Percentiles rank a stretch among this genome's conserved stretches.
These are phyloP conservation scores for Juglanconis sp. DNA, from an alignment of 2,329 filamentous ascomycete genomes.

Conservation along the genomic window DNA sequence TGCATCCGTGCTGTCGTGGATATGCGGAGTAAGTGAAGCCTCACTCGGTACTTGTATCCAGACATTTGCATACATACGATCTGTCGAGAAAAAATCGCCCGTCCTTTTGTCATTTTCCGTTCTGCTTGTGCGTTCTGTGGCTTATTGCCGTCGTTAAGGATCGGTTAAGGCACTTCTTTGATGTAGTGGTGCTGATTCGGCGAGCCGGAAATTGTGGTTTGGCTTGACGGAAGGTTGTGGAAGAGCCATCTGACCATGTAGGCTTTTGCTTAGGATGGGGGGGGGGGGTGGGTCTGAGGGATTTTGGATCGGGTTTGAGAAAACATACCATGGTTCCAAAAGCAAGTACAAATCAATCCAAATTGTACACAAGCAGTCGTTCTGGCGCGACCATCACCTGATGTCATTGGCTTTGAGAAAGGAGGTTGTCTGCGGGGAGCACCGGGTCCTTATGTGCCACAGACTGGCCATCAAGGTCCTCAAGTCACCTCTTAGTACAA, in stretches of 20 bases:
- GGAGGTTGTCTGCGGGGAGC: no score
- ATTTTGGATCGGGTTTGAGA: no score
- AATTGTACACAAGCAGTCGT: no score
- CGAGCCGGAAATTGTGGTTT: background rate
- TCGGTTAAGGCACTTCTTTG: conserved; percentile 10
- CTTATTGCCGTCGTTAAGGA: conserved; percentile 13
- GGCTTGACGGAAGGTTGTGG: no score
- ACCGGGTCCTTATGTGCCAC: no score
- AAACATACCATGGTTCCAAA: no score
- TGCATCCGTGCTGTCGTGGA: conserved; percentile 93
- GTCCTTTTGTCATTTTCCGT: background rate
- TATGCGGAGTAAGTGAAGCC: conserved; percentile 40
- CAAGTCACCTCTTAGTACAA: background rate
- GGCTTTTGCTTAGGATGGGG: no score
- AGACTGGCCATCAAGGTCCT: background rate
- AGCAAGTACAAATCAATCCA: no score
- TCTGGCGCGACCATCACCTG: no score
- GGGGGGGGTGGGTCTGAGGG: no score
- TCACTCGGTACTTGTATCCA: background rate
- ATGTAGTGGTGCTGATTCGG: background rate
- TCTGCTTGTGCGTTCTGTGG: conserved; percentile 2
- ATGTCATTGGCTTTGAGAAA: no score
- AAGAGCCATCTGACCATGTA: background rate
- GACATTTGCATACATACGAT: background rate
- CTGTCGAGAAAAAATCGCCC: background rate